These are phyloP conservation scores for Coniochaeta sp. DNA, from an alignment of 2,329 filamentous ascomycete genomes.

Conservation along the genomic window DNA sequence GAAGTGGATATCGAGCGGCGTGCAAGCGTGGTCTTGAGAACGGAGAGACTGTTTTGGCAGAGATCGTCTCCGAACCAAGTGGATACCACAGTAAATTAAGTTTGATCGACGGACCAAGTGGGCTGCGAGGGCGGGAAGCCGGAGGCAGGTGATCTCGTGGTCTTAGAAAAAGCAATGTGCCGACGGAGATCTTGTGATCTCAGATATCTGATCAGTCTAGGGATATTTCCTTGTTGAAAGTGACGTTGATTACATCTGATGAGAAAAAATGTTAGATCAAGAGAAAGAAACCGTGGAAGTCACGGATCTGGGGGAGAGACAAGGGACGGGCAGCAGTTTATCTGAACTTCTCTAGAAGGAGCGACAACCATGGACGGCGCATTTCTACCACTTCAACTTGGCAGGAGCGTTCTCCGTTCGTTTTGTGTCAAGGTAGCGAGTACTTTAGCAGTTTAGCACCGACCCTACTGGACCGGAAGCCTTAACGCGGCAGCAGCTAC, in stretches of 20 bases:
- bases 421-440: not conserved
- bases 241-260: not conserved
- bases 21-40: not conserved
- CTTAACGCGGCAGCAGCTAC: not conserved
- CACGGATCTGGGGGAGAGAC: not conserved
- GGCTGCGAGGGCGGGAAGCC: not conserved
- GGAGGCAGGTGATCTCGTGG: not conserved
- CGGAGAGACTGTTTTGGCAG: not conserved
- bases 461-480: not conserved
- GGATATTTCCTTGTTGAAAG: too few relatives aligned
- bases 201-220: too few relatives aligned
- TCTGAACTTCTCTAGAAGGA: not conserved
- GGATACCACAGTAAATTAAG: not conserved
- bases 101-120: slow-evolving; percentile 1
- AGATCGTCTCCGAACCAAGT: not conserved
- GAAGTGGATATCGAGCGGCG: not conserved
- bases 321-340: not conserved
- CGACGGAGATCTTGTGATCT: too few relatives aligned
- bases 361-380: not conserved
- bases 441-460: not conserved
- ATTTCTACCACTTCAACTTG: too few relatives aligned
- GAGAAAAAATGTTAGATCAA: not conserved
- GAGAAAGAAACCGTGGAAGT: not conserved
- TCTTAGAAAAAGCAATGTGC: not conserved
- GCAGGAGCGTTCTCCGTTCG: not conserved